Conservation (phyloP, 2,329 filamentous ascomycete genomes). For the Chaetomiaceae sp. region DNA sequence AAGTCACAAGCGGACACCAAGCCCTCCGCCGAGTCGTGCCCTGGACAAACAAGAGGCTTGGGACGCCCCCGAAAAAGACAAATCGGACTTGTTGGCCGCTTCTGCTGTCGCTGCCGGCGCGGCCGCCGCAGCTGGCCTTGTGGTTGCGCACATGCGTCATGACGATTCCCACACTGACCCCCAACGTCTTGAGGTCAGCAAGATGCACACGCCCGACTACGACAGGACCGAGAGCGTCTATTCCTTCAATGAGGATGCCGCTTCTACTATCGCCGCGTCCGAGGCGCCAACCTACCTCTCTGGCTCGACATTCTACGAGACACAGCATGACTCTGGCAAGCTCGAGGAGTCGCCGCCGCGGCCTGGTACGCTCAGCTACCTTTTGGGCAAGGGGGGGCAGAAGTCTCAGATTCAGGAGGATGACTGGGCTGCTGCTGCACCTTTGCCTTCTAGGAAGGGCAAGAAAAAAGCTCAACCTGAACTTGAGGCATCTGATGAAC, state of each 20-base stretch:
- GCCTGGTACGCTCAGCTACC: slow-evolving; percentile 12
- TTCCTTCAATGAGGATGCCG: slow-evolving; percentile 21
- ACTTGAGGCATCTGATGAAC: not conserved
- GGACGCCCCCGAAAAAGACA: slow-evolving; percentile 11
- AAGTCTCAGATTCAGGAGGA: slow-evolving; percentile 4
- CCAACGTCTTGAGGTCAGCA: slow-evolving; percentile 8
- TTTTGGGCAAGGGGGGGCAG: slow-evolving; percentile 8
- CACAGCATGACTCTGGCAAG: slow-evolving; percentile 15
- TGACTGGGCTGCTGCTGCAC: not conserved
- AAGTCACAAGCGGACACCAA: slow-evolving; percentile 3
- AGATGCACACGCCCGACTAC: slow-evolving; percentile 1
- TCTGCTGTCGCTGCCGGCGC: slow-evolving; percentile 11
- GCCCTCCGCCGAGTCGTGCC: slow-evolving; percentile 1
- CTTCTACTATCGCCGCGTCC: slow-evolving; percentile 23
- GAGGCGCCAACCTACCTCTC: slow-evolving; percentile 24
- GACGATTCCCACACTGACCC: slow-evolving; percentile 10
- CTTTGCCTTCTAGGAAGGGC: slow-evolving; percentile 17
- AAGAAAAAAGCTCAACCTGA: slow-evolving; percentile 10
- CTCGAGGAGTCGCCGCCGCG: slow-evolving; percentile 13
- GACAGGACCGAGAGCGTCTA: slow-evolving; percentile 19
- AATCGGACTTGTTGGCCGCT: slow-evolving; percentile 4
- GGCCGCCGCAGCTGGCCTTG: slow-evolving; percentile 13
- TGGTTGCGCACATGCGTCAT: slow-evolving; percentile 20
- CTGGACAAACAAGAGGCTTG: slow-evolving; percentile 8
- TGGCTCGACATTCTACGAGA: slow-evolving; percentile 23